Evolutionary conservation across 306 rosid species (phyloP), one percentile per base, ranked within the genome.

Genomic region (Pyrus communis): DNA sequence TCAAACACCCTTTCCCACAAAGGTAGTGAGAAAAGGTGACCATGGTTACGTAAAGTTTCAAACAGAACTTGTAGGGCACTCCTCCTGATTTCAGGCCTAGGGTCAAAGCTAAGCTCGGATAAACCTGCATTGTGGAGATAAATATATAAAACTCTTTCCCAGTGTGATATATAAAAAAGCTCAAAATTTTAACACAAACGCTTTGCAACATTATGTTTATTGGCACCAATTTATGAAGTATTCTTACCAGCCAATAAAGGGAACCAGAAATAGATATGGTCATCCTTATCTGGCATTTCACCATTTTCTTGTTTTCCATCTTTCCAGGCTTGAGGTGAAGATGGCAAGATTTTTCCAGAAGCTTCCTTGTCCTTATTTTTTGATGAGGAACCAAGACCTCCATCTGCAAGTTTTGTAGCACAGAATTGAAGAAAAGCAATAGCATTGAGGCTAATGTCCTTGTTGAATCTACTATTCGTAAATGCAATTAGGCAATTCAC

Each of bases 21-120:
- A 67, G 92, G 85, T 60, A 96, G 86, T 21, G 99, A 96, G 82
- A 96, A 96, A 80, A 86, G 99, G 80, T 96, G 98, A 63, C 99
- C 99, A 64, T 96, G 98, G 87, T 86, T 96, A 79, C 99, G 98
- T 78, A 96, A 87, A 79, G 97, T 91, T 77, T 91, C 98, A 85
- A 96, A 96, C 69, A 96, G 84, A 35, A 93, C 90, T 77, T 96
- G 93, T 76, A 96, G 84, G 82, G 99, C 96, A 82, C 89, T 89
- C 87, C 91, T 93, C 82, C 99, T 91, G 77, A 96, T 90, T 86
- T 96, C 99, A 12, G 98, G 96, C 88, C 99, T 91, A 62, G 94
- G 96, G 69, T 96, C 99, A 82, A 96, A 96, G 89, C 98, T 93
- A 77, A 96, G 98, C 85, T 96, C 98, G 11, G 99, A 96, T 84